phyloP scores from a whole-genome alignment of 176 grass and related monocot genomes.

The Tuctoria greenei region DNA sequence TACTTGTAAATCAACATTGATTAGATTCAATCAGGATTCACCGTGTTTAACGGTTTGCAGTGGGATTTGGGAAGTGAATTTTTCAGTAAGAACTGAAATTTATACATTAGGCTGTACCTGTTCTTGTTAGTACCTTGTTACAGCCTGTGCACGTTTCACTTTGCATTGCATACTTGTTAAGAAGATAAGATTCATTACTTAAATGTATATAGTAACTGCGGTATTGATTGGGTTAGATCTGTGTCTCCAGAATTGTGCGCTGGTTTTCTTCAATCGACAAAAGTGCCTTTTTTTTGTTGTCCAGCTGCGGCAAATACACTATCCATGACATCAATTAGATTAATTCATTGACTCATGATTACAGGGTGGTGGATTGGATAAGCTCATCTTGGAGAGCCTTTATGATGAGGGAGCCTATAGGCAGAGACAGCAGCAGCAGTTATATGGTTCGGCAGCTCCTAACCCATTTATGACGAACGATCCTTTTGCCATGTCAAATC shows the following conservation, averaged over 20 bases:
- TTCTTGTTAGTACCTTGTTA: too few relatives aligned
- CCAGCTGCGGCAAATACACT: not conserved
- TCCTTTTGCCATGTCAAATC: constrained; percentile 72
- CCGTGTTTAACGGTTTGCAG: not conserved
- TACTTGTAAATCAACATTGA: not conserved
- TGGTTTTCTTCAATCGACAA: not conserved
- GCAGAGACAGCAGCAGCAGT: constrained; percentile 70
- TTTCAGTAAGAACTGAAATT: not conserved
- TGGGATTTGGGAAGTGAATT: not conserved
- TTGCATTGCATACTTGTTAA: not conserved
- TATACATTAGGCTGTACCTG: not conserved
- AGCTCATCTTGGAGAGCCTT: constrained; percentile 65
- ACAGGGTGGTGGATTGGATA: constrained; percentile 68
- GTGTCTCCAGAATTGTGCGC: not conserved
- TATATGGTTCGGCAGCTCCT: constrained; percentile 58
- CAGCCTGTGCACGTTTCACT: too few relatives aligned
- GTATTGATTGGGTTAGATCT: not conserved
- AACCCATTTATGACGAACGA: constrained; percentile 84
- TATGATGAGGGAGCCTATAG: constrained; percentile 68
- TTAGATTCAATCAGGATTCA: not conserved
- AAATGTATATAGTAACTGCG: not conserved
- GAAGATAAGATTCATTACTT: not conserved
- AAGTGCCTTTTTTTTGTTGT: not conserved
- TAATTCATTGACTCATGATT: constrained; percentile 8
- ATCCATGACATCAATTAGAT: not conserved